Evolutionary conservation across 495 filamentous ascomycete genomes (phyloP), one percentile per base, ranked within the genome.

Genomic region (Annulohypoxylon maeteangense): DNA sequence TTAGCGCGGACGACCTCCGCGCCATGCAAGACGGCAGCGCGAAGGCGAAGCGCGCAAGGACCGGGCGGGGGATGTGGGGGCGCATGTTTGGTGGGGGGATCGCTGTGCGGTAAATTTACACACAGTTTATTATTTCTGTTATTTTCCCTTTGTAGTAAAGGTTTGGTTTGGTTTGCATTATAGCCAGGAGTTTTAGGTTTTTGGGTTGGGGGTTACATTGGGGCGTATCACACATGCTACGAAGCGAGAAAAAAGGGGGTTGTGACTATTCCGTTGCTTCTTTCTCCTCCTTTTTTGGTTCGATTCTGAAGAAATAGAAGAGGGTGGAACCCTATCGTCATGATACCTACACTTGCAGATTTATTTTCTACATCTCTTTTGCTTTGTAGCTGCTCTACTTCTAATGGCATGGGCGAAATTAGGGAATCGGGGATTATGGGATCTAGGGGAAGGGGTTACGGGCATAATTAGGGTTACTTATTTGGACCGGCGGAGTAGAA

Each of bases 1-100:
- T 86, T 55, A 81, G 75, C 61, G 73, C 75, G 3, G 82, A 83
- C 42, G 78, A 83, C 56, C 68, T 81, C 54, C 77, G 77, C 57
- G 71, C 70, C 40, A 48, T 83, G 29, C 81, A 83, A 67, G 78
- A 79, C 45, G 74, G 76, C 18, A 75, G 70, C 48, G 69, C 67
- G 42, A 76, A 76, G 34, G 68, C 77, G 38, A 84, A 84, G 78
- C 76, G 77, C 32, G 75, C 76, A 27, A 61, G 71, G 18, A 78
- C 75, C n/a, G 67, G 65, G 42, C 76, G 75, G 53, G 79, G 81
- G 48, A 72, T 84, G 68, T 76, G 81, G 68, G 80, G 81, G 1
- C 74, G 82, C 31, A 78, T 83, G 42, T 81, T 82, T 58, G 79
- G 79, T 29, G 69, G 47, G 23, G 67, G 25, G 38, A 29, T 50